phyloP scores from a whole-genome alignment of 331 rosid genomes.

The Quercus phellos region DNA sequence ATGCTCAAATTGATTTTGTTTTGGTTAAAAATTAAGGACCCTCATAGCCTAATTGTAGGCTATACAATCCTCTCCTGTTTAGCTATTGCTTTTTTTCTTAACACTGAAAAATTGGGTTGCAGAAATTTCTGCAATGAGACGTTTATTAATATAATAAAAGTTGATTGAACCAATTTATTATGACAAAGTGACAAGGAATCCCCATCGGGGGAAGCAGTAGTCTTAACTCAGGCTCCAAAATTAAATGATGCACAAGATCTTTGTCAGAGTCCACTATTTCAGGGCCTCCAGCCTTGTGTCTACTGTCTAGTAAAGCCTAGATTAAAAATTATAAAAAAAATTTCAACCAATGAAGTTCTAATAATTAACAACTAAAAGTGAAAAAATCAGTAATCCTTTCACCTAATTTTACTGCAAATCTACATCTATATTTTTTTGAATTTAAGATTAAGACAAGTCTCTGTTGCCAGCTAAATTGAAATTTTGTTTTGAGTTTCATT shows the following conservation, averaged over 20 bases:
- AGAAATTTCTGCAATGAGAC: not conserved
- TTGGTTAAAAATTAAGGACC: too few species aligned
- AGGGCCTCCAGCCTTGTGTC: not conserved
- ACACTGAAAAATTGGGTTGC: not conserved
- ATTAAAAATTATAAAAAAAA: not conserved
- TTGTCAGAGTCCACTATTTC: constrained; percentile 27
- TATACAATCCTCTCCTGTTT: too few species aligned
- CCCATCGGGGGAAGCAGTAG: constrained; percentile 44
- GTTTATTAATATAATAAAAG: not conserved
- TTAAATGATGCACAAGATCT: constrained; percentile 33
- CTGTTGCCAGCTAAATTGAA: not conserved
- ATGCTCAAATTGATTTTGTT: too few species aligned
- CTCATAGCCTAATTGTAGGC: too few species aligned
- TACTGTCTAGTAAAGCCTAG: not conserved
- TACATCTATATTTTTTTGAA: not conserved
- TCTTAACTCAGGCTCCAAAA: constrained; percentile 32
- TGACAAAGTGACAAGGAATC: constrained; percentile 42
- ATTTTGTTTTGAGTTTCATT: not conserved
- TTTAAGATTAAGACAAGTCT: not conserved
- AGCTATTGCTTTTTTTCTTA: too few species aligned
- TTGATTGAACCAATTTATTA: constrained; percentile 13
- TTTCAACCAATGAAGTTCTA: not conserved
- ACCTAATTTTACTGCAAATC: not conserved
- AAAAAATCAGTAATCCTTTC: not conserved
- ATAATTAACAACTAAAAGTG: not conserved